Evolutionary conservation across 176 grass and related monocot species (phyloP).

Genomic region (Zizania latifolia): DNA sequence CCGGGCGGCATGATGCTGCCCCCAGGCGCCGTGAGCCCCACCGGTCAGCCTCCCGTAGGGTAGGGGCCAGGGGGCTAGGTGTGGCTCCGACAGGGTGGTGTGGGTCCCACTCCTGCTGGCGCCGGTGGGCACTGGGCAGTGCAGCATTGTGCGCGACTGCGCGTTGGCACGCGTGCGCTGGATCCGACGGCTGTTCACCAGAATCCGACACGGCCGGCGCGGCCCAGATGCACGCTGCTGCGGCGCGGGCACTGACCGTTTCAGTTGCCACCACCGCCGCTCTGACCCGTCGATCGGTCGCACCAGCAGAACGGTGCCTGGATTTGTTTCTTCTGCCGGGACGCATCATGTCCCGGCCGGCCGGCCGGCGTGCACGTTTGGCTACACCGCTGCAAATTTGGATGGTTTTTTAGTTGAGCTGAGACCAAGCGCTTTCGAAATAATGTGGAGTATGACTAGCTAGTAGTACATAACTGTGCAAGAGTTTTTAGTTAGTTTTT

Average conservation of each 20-base stretch:
- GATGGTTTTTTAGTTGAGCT: too few relatives aligned
- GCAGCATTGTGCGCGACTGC: conserved; percentile 23
- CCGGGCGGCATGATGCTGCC: background rate
- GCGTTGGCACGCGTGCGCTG: conserved; percentile 24
- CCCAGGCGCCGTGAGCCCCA: background rate
- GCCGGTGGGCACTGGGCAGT: background rate
- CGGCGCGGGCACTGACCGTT: too few relatives aligned
- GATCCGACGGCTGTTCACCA: conserved; percentile 34
- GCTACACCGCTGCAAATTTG: too few relatives aligned
- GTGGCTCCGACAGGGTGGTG: background rate
- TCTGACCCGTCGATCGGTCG: background rate
- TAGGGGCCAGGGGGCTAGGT: background rate
- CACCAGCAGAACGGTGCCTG: background rate
- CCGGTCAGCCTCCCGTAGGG: background rate
- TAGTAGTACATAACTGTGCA: too few relatives aligned
- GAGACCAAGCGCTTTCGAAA: too few relatives aligned
- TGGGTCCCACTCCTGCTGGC: background rate
- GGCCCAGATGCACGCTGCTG: background rate
- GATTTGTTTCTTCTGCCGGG: background rate
- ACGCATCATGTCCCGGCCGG: background rate
- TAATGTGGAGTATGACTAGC: too few relatives aligned
- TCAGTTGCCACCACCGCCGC: too few relatives aligned
- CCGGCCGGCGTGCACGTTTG: background rate
- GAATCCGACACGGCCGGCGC: background rate
- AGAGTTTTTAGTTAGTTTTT: too few relatives aligned